A percentile compares a stretch with the other conserved stretches of the same genome.
These are phyloP conservation scores for Podaxis rugospora DNA, from an alignment of 768 basidiomycete genomes.

Conservation along the genomic window DNA sequence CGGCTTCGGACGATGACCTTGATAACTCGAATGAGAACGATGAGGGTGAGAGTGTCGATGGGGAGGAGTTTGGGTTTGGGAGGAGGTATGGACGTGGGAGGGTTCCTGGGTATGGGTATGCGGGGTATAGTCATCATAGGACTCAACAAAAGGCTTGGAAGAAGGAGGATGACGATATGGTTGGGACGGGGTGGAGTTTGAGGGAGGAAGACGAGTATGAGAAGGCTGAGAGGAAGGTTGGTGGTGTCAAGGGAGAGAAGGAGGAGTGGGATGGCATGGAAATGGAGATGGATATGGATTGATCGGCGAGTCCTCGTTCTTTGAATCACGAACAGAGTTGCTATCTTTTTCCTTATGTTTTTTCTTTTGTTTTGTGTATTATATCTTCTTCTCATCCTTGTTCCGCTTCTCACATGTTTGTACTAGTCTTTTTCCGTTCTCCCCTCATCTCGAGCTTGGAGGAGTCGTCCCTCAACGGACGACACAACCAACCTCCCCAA, in stretches of 20 bases:
- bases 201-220: slow-evolving; percentile 46
- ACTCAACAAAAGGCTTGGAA: slow-evolving; percentile 24
- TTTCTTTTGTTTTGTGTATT: slow-evolving; percentile 1
- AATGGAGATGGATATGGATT: slow-evolving; percentile 68
- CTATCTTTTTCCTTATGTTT: neutral
- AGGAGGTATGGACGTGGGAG: slow-evolving; percentile 10
- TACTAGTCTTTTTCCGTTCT: neutral
- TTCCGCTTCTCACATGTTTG: neutral
- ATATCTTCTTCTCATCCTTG: neutral
- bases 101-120: slow-evolving; percentile 12
- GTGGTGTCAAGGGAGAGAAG: slow-evolving; percentile 26
- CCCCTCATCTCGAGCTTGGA: too few species aligned
- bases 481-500: too few species aligned
- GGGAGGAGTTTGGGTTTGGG: slow-evolving; percentile 17
- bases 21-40: slow-evolving; percentile 33
- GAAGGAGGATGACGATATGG: slow-evolving; percentile 37
- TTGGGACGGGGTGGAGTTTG: slow-evolving; percentile 31
- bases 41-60: slow-evolving; percentile 21
- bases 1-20: slow-evolving; percentile 19
- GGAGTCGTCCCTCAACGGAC: too few species aligned
- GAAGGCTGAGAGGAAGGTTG: slow-evolving; percentile 21
- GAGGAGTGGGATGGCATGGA: slow-evolving; percentile 43
- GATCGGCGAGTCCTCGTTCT: slow-evolving; percentile 28
- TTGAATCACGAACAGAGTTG: neutral
- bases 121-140: slow-evolving; percentile 15